Evolutionary conservation across 164 flowering plant species (phyloP), one percentile per base, ranked within the genome.

Genomic region (Tetrastigma voinierianum): DNA sequence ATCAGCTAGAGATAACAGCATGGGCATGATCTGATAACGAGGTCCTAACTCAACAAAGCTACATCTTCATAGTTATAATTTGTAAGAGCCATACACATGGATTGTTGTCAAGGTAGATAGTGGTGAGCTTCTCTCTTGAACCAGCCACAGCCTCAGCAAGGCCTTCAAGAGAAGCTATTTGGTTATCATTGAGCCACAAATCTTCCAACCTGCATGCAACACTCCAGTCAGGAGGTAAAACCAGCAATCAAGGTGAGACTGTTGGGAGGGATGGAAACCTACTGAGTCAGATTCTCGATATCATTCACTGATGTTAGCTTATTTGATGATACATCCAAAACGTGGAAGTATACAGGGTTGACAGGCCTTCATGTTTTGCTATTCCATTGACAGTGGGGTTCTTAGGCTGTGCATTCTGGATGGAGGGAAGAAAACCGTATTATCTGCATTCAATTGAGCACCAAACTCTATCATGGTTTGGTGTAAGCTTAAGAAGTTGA

Each of bases 371-470:
- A 96, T 90, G 93, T 77, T 87, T 86, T 44, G 84, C 59, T 57
- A 96, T 93, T 61, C 99, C 99, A 86, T 95, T 95, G 99, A 82
- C 99, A 70, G 76, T 96, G 93, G 13, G 93, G 76, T 78, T 96
- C 99, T 76, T 92, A 69, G 59, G 97, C 89, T 76, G 88, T 72
- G 72, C 99, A 96, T 85, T 96, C 99, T 93, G 79, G 11, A 67
- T 44, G 16, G 43, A 13, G 51, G 45, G 43, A 32, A 23, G 57
- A 6, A 23, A 59, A 45, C 14, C 59, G 40, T 56, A 1, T 24
- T 55, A 46, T 62, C 54, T 54, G 20, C 23, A 62, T 11, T 8
- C 11, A 32, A 46, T 45, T 14, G 1, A 70, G 59, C 56, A 43
- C 1, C 46, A 46, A 4, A 24, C 67, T 1, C 21, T 25, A 13